phyloP scores from a whole-genome alignment of 306 rosid species.

The Luffa aegyptiaca region DNA sequence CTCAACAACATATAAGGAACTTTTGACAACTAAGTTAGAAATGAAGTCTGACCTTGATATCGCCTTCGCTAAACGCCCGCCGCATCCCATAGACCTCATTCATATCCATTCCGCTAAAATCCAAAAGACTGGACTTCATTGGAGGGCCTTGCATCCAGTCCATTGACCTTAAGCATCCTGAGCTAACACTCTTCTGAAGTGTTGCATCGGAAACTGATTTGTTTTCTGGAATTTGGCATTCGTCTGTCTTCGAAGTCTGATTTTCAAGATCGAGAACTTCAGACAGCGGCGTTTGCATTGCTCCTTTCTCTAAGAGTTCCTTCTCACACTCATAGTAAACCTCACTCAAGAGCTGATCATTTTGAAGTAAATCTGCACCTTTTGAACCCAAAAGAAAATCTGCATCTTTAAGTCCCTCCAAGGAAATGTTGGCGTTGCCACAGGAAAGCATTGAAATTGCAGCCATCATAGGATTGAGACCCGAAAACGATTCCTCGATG shows the following conservation, averaged over 20 bases:
- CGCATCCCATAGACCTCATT: constrained; percentile 69
- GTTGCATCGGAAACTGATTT: constrained; percentile 32
- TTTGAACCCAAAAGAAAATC: constrained; percentile 26
- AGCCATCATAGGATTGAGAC: constrained; percentile 57
- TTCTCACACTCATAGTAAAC: constrained; percentile 66
- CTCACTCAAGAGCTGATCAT: constrained; percentile 74
- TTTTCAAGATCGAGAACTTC: constrained; percentile 59
- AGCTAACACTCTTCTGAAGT: constrained; percentile 63
- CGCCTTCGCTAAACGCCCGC: constrained; percentile 86
- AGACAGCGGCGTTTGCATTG: constrained; percentile 35
- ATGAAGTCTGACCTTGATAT: constrained; percentile 66
- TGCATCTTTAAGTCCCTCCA: constrained; percentile 51
- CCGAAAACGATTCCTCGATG: constrained; percentile 46
- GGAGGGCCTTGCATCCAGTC: constrained; percentile 64
- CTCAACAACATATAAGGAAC: background rate
- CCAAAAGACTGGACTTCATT: constrained; percentile 47
- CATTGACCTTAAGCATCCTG: constrained; percentile 66
- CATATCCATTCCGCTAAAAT: constrained; percentile 59
- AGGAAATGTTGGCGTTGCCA: constrained; percentile 52
- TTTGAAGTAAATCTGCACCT: constrained; percentile 49
- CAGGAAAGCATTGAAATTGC: constrained; percentile 74
- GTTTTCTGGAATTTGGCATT: constrained; percentile 39
- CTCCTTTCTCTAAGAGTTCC: constrained; percentile 71
- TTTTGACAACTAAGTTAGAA: background rate
- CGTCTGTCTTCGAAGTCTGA: constrained; percentile 35